Evolutionary conservation across 2,329 filamentous ascomycete species (phyloP), one percentile per base, ranked within the genome.

Genomic region (Stromatinia cepivora): DNA sequence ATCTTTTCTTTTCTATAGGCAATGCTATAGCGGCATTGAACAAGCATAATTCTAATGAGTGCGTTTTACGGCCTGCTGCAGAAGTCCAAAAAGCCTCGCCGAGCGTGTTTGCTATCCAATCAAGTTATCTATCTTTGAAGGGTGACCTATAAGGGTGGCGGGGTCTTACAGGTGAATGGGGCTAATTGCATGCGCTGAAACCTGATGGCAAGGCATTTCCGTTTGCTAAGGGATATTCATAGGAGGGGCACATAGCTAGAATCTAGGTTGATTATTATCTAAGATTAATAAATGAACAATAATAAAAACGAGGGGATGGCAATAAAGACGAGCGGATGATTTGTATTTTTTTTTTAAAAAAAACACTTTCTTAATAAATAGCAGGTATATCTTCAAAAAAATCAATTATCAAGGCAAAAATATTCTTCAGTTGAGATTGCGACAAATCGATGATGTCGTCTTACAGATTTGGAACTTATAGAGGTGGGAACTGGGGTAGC

Each of bases 401-500:
- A 53, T 31, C 15, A 28, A 34, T 11, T 11, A 56, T 34, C 53
- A 15, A 42, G 2, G 15, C 31, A 36, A 11, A 56, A 36, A 56
- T 36, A 36, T 56, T 31, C 17, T 58, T 25, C 13, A 39, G 4
- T 28, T 20, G 7, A 20, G 7, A 52, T 28, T 22, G 15, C 22
- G n/a, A 63, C 4, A 28, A 52, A 39, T 39, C 13, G 3, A 52
- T 13, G 4, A 52, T 52, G 61, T 52, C 34, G 15, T 63, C 45
- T 22, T 34, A 22, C 11, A 59, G 34, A 58, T 17, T 15, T 31
- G n/a, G 34, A 22, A n/a, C 9, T 22, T 7, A n/a, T 5, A 34
- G 56, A 34, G 56, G 25, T 45, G 17, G 31, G 25, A 48, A n/a
- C 17, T n/a, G 53, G 65, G 65, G 48, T 67, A 62, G 8, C 3